Conservation (phyloP, 129 eudicot species). For the Heracleum sosnowskyi region DNA sequence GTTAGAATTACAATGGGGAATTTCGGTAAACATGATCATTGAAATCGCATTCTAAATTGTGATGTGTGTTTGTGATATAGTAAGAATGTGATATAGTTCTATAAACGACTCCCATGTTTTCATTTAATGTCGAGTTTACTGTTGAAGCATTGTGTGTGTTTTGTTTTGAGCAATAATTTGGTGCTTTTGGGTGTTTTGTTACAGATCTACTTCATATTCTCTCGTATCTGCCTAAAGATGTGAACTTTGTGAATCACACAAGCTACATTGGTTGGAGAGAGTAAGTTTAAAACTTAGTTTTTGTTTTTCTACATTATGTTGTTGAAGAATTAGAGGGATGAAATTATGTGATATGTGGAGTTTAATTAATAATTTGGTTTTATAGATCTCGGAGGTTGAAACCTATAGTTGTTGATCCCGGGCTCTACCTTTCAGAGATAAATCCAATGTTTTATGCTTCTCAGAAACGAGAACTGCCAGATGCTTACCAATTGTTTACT, state of each 20-base stretch:
- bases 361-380: conserved; percentile 14
- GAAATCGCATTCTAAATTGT: neutral
- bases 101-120: neutral
- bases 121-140: neutral
- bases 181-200: too few species aligned
- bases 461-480: conserved; percentile 67
- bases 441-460: conserved; percentile 73
- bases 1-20: neutral
- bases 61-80: neutral
- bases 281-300: conserved; percentile 35
- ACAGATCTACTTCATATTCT: conserved; percentile 92
- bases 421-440: conserved; percentile 59
- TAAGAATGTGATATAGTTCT: neutral
- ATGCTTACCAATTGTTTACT: conserved; percentile 72
- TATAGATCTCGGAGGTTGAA: conserved; percentile 60
- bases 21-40: neutral
- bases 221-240: conserved; percentile 76
- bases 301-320: neutral
- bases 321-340: neutral
- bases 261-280: conserved; percentile 99
- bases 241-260: conserved; percentile 89
- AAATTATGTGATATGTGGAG: neutral
- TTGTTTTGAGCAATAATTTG: conserved; percentile 8
- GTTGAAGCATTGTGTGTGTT: conserved; percentile 1
- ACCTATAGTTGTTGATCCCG: conserved; percentile 87